Base-by-base conservation (phyloP, 441 rosid species). In the Sinapis alba region DNA sequence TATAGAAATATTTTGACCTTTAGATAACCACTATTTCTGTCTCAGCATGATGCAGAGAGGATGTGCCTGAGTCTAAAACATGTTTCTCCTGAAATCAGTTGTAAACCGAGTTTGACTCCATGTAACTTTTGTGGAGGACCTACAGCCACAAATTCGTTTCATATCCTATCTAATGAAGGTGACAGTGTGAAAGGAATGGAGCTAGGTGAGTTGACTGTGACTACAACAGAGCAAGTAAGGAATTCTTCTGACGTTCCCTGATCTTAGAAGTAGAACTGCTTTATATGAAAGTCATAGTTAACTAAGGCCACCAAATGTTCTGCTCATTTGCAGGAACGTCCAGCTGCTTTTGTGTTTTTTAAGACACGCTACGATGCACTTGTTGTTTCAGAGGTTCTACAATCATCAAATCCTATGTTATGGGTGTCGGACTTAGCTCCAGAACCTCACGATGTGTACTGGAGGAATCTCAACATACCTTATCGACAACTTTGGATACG, bases 391-490 rank as follows among this genome's bases (percentile, higher is more conserved):
- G 86, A 87, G 82, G 83, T 88, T 86, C 92, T 89, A 73, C 98
- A 88, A 62, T 79, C 97, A 84, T 72, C 93, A 75, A 91, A 96
- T 84, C 97, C 99, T 60, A 93, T 96, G 99, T 76, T 83, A 68
- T 96, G 99, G 99, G 98, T 88, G 73, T 83, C 93, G 11, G 84
- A 96, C 77, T 75, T 83, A 75, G 99, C 99, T 65, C 99, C 99
- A 27, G 98, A 93, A 68, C 98, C 98, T 65, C 88, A 79, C 71
- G 99, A 93, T 83, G 89, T 96, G 77, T 85, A 86, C 63, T 96
- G 99, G 99, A 84, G 86, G 84, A 96, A 90, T 83, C 93, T 96
- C 64, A 85, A 84, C 69, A 84, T 96, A 75, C 97, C 97, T 13
- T 93, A 84, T 75, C 84, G 80, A 81, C 98, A 89, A 81, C 88